Evolutionary conservation across 345 rosid species (phyloP).

Genomic region (Aurinia saxatilis): DNA sequence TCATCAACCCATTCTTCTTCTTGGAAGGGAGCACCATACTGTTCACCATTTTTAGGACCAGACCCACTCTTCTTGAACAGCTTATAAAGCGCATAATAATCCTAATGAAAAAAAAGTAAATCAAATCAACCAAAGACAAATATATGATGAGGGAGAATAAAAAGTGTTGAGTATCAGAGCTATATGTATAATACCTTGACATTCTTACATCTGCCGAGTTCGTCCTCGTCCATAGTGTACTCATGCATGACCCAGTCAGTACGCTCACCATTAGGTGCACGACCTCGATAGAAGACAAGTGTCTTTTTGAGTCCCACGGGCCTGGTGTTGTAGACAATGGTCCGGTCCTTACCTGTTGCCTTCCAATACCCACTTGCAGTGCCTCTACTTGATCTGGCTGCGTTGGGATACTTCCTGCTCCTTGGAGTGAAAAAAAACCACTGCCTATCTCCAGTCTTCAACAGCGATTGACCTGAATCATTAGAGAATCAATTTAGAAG

Average conservation of each 20-base stretch:
- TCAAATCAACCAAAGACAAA: background rate
- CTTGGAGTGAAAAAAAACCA: constrained; percentile 88
- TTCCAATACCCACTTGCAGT: constrained; percentile 85
- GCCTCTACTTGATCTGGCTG: constrained; percentile 66
- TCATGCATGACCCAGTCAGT: constrained; percentile 98
- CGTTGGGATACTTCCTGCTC: constrained; percentile 85
- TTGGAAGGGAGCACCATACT: constrained; percentile 82
- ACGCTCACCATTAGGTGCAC: constrained; percentile 68
- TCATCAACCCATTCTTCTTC: constrained; percentile 87
- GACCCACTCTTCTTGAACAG: constrained; percentile 81
- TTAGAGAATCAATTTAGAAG: background rate
- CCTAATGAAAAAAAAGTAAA: constrained; percentile 33
- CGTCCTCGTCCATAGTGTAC: constrained; percentile 70
- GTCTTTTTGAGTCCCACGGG: constrained; percentile 76
- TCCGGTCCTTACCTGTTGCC: constrained; percentile 77
- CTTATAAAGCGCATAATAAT: constrained; percentile 82
- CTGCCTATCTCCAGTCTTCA: constrained; percentile 78
- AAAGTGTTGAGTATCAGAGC: background rate
- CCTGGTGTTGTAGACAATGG: constrained; percentile 41
- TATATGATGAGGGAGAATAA: background rate
- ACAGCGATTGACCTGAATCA: constrained; percentile 37
- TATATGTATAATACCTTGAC: constrained; percentile 52
- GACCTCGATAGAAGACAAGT: constrained; percentile 67
- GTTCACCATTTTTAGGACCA: constrained; percentile 90
- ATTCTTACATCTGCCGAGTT: constrained; percentile 59